Evolutionary conservation across 495 filamentous ascomycete genomes (phyloP), one percentile per base, ranked within the genome.

Genomic region (Xylaria grammica): DNA sequence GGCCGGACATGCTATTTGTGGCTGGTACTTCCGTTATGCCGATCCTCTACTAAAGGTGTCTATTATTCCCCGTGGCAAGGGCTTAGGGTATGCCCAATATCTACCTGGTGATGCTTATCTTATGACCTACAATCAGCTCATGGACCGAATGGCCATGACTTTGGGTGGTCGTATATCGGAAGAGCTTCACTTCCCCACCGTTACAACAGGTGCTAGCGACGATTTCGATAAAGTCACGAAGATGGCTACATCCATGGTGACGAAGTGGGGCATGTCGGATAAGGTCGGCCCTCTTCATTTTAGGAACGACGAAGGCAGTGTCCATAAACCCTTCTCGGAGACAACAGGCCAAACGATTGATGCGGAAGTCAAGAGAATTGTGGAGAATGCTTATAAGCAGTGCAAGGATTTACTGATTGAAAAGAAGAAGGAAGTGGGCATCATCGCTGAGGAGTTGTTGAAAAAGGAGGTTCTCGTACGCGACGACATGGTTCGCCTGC

Each of bases 131-230:
- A 89, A 94, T 75, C 95, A 99, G 80, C 81, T 99, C 27, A 97
- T 97, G 94, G 95, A 99, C 77, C 92, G 96, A 63, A 99, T 99
- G 96, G 95, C 96, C 65, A 99, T 99, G 95, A 97, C 95, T 19
- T 87, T 99, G 42, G 95, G 91, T 68, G 95, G 95, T 3, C 90
- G 95, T 65, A 91, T 99, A 44, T 93, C 89, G 40, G 95, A 99
- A 77, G 95, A 99, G 77, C 74, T 99, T 4, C 93, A 98, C 77
- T 99, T 98, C 76, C 90, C 94, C 26, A 97, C 91, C 10, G 94
- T 99, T 24, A 99, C 96, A 5, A 92, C 89, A 63, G 95, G 95
- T 49, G 95, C 95, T 20, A 91, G 87, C 42, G 95, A 99, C 75
- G 95, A 99, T 73, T 99, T 99, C 84, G 96, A 97, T 78, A 99